Base-by-base conservation (phyloP, 169 alveolate genomes). In the Cryptosporidium ryanae region DNA sequence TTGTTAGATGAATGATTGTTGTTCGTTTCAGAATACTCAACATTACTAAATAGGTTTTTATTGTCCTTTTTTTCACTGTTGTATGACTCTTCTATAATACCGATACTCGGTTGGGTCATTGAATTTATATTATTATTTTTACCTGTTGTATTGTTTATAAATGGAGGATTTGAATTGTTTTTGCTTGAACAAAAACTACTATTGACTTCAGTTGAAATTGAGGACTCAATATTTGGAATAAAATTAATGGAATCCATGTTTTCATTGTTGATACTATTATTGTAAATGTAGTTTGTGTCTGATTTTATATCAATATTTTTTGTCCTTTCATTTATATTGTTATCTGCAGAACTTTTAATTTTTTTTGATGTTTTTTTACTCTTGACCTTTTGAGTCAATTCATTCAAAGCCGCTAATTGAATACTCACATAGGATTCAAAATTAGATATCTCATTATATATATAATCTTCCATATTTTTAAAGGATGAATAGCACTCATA, bases 131-230 rank as follows among this genome's bases (percentile, higher is more conserved):
- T 38, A 48, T 8, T 52, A 52, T n/a, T n/a, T 52, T 52, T 21
- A 5, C 5, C 27, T 7, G 63, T 6, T 12, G 18, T 8, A 0
- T 52, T 17, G 63, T 31, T 12, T n/a, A 68, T 68, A 32, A 29
- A 50, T 18, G 67, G 83, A 32, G 83, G 43, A 34, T 68, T 68
- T 49, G 83, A 68, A 54, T 68, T 68, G 66, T 68, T 68, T 17
- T 49, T 68, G 17, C 83, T 68, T 15, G 50, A 43, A 52, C 65
- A 68, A 31, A 29, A 49, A 38, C 66, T 68, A 64, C 34, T 48
- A 43, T 52, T 68, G 10, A 52, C 66, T 10, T 66, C 23, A 54
- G 48, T 68, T 5, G 55, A 50, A n/a, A 64, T 66, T 31, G 83
- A 68, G 18, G 66, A 68, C n/a, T 48, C 66, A 12, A 65, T 68